These are phyloP conservation scores for Mycena chlorophos DNA, from an alignment of 768 basidiomycete species.

Conservation along the genomic window DNA sequence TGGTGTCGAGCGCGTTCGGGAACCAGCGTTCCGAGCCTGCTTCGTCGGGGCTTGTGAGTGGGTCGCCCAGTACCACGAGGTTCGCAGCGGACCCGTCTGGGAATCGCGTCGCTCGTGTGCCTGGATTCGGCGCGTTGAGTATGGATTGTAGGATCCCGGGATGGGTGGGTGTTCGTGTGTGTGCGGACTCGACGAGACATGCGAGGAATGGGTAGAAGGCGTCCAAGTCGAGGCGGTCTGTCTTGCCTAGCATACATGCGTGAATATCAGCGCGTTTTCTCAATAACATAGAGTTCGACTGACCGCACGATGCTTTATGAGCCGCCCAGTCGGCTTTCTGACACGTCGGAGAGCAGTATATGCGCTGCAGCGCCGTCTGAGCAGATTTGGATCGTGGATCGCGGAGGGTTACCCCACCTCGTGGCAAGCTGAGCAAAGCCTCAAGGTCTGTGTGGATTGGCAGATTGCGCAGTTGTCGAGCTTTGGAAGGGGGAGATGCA, in stretches of 20 bases:
- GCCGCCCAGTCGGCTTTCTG: constrained; percentile 33
- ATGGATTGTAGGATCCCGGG: constrained; percentile 20
- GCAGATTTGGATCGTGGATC: background rate
- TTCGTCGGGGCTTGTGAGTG: background rate
- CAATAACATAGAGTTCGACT: background rate
- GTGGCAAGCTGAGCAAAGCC: constrained; percentile 24
- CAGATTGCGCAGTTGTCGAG: constrained; percentile 24
- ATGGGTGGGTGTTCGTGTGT: constrained; percentile 13
- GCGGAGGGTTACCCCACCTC: constrained; percentile 19
- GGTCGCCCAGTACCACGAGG: constrained; percentile 19
- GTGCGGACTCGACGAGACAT: constrained; percentile 21
- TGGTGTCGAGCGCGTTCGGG: constrained; percentile 28
- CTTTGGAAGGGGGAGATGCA: constrained; percentile 23
- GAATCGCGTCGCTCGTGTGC: constrained; percentile 1
- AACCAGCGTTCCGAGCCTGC: constrained; percentile 32
- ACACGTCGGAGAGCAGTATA: constrained; percentile 36
- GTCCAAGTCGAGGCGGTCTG: constrained; percentile 35
- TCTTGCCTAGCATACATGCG: constrained; percentile 30
- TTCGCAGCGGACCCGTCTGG: constrained; percentile 21
- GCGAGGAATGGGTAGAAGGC: constrained; percentile 34
- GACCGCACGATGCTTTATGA: constrained; percentile 33
- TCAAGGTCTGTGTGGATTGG: constrained; percentile 1
- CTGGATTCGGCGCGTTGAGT: constrained; percentile 20
- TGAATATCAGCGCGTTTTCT: background rate
- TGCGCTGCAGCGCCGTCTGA: constrained; percentile 20